These are phyloP conservation scores for Plantago major DNA, from an alignment of 257 asterid genomes.

Conservation along the genomic window DNA sequence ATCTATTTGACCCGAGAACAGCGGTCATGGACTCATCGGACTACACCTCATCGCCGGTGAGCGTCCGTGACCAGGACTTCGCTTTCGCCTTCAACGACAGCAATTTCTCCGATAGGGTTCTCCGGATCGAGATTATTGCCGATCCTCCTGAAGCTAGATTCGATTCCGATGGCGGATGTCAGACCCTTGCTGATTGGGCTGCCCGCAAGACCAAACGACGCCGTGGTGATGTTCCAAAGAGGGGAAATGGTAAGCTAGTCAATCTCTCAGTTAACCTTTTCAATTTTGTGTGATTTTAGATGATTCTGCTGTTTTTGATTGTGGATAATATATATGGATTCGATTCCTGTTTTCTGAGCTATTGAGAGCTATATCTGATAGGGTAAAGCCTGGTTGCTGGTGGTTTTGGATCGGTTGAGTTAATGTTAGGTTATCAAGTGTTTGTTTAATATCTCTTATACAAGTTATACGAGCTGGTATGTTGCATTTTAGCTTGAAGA, in stretches of 20 bases:
- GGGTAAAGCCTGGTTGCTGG: background rate
- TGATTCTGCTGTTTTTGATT: background rate
- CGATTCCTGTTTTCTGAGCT: too few species aligned
- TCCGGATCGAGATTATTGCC: conserved; percentile 58
- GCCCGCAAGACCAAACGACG: conserved; percentile 57
- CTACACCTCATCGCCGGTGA: conserved; percentile 31
- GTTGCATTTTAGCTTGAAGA: too few species aligned
- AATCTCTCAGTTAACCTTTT: conserved; percentile 10
- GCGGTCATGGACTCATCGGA: conserved; percentile 65
- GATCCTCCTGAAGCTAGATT: conserved; percentile 38
- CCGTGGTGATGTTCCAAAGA: conserved; percentile 39
- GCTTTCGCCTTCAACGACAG: conserved; percentile 82
- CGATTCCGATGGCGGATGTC: conserved; percentile 38
- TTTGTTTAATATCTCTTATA: too few species aligned
- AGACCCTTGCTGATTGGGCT: conserved; percentile 63
- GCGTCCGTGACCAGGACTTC: conserved; percentile 51
- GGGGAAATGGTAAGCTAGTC: conserved; percentile 44
- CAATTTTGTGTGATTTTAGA: background rate
- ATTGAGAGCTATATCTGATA: background rate
- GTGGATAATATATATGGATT: background rate
- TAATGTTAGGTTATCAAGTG: too few species aligned
- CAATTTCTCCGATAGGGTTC: conserved; percentile 72
- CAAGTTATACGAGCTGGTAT: too few species aligned
- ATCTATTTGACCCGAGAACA: conserved; percentile 74
- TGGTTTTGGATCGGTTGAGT: background rate